Base-by-base conservation (phyloP, 2,329 filamentous ascomycete genomes). In the Cladophialophora yegresii region DNA sequence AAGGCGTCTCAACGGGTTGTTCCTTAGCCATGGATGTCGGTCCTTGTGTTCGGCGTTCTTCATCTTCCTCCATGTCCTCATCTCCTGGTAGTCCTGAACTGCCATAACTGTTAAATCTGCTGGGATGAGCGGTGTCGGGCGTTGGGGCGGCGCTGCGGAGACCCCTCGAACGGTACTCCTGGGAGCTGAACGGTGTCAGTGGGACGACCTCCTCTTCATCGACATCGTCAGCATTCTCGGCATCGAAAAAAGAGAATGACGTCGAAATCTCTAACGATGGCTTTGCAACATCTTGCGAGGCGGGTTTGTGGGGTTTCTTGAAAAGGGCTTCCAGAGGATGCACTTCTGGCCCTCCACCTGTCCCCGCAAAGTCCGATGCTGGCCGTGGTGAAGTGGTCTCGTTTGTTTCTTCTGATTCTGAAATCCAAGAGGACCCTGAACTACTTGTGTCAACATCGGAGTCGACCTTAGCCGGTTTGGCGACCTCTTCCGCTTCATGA, bases 281-380 rank as follows among this genome's bases (percentile, higher is more conserved):
- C 73, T 82, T 68, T 67, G 75, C 40, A 62, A 76, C 58, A 69
- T 72, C 71, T 58, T 75, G 76, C n/a, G 72, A 71, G 22, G 72
- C 64, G 4, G 67, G 75, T 33, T 80, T 76, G 40, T 85, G 83
- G 0, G 85, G 77, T 4, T 86, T 86, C 78, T 97, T 98, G 83
- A 96, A 99, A 2, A 98, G 84, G 0, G 92, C 92, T 79, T 98
- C 93, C 1, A 98, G 83, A 0, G 95, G 93, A 71, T 98, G 93
- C 0, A 96, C 80, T 67, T 84, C 80, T 16, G 83, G 82, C 62
- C 85, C 84, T 71, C 82, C 83, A 36, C 33, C 47, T n/a, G 59
- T 30, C 43, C 59, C 49, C 7, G 59, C 30, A 4, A 61, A 49
- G 53, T 67, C 60, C 12, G 67, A 63, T 45, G 70, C 66, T 13